Base-by-base conservation (phyloP, 495 filamentous ascomycete species). In the Corynascus novoguineensis region DNA sequence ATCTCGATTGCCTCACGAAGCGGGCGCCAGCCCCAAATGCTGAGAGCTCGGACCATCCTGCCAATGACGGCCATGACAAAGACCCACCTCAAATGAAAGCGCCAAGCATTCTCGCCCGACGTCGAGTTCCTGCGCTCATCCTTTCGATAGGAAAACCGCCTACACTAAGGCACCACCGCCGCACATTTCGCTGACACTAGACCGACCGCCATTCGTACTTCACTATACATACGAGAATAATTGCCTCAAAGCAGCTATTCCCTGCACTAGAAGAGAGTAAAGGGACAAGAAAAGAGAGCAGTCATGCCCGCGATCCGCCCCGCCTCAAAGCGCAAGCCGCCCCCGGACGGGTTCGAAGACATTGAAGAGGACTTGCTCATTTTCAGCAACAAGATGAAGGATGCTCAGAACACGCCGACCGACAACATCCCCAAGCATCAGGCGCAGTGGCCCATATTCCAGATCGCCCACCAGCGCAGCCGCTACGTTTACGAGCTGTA, bases 351-450 rank as follows among this genome's bases (percentile, higher is more conserved):
- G 68, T 99, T 97, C 80, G 86, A 88, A 60, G 93, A 97, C 68
- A 88, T 98, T 67, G 91, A 97, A 73, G 92, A 97, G 71, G 95
- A 92, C 57, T 85, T 98, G 27, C 83, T 97, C 22, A 88, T 96
- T 61, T 98, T 97, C 74, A 78, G 78, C 72, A 96, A 97, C 78
- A 95, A 96, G 76, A 96, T 97, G 93, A 97, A 97, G 71, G 93
- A 98, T 73, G 93, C 92, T 49, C 89, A 96, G 69, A 91, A 92
- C 67, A 74, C 77, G 32, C 75, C 81, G 40, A 72, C 75, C 0
- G 70, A 71, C 64, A 77, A 78, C 63, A 68, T 79, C 5, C 78
- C 79, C 1, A 85, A 89, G 61, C 83, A 96, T 66, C 90, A 97
- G 73, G 88, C 88, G 50, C 78, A 91, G 55, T 97, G 93, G 95